Percentiles rank a stretch among this genome's conserved stretches.
Conservation (phyloP, 768 basidiomycete species). For the Lactifluus rugatus region DNA sequence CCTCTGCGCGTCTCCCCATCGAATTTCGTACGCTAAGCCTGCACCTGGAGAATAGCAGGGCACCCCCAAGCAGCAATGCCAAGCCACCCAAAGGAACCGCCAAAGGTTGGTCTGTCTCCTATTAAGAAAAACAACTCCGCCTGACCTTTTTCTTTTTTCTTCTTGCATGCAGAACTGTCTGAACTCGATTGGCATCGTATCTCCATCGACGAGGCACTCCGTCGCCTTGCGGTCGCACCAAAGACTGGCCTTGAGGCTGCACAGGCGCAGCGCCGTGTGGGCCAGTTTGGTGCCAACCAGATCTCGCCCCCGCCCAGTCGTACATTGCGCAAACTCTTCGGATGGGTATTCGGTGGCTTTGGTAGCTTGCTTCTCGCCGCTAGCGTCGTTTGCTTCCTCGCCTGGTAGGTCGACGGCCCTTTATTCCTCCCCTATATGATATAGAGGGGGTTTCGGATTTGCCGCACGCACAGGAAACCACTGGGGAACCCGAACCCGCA, state of each 20-base stretch:
- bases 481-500: constrained; percentile 46
- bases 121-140: background rate
- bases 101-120: constrained; percentile 1
- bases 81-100: background rate
- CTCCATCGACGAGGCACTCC: constrained; percentile 14
- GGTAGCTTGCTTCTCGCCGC: constrained; percentile 36
- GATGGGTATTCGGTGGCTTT: constrained; percentile 48
- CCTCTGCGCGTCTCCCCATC: constrained; percentile 14
- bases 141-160: background rate
- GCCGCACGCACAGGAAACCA: constrained; percentile 36
- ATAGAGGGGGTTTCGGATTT: too few relatives aligned
- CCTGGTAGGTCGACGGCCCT: constrained; percentile 29
- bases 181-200: constrained; percentile 17
- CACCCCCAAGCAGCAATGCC: background rate
- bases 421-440: too few relatives aligned
- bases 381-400: constrained; percentile 45
- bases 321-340: constrained; percentile 34
- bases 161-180: constrained; percentile 9
- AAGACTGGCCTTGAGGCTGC: constrained; percentile 39
- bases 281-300: constrained; percentile 39
- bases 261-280: constrained; percentile 39
- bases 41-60: constrained; percentile 2
- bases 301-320: constrained; percentile 41
- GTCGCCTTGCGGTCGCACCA: constrained; percentile 32
- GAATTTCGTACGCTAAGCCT: constrained; percentile 19